Evolutionary conservation across 345 rosid genomes (phyloP).

Genomic region (Dipteronia sinensis): DNA sequence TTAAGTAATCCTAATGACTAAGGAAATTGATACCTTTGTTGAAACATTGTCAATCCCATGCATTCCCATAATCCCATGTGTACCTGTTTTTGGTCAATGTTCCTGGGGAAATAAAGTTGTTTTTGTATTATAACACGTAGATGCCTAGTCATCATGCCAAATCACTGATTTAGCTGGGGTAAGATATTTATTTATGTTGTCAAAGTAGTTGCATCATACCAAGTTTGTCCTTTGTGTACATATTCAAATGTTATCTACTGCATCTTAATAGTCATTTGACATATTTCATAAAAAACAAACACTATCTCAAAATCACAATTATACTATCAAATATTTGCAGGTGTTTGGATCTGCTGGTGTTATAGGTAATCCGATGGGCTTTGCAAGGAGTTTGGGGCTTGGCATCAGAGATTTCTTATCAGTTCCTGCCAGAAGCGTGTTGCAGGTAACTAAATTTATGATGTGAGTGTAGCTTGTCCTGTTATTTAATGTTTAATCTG

Average conservation of each 20-base stretch:
- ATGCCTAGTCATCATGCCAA: not conserved
- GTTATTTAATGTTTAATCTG: conserved; percentile 9
- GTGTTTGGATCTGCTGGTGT: conserved; percentile 98
- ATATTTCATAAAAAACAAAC: not conserved
- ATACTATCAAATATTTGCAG: conserved; percentile 37
- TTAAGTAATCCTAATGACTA: not conserved
- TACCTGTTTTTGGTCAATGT: not conserved
- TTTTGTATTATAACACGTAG: not conserved
- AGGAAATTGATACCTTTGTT: not conserved
- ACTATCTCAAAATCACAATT: not conserved
- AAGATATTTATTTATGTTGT: not conserved
- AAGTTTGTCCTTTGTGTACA: not conserved
- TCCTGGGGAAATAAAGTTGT: not conserved
- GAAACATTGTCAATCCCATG: not conserved
- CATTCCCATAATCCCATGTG: not conserved
- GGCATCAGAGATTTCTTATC: conserved; percentile 91
- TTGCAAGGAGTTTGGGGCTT: conserved; percentile 85
- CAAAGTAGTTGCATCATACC: not conserved
- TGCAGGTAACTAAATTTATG: conserved; percentile 53
- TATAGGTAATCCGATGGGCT: conserved; percentile 96
- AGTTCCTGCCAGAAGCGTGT: conserved; percentile 75
- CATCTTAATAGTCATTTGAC: not conserved
- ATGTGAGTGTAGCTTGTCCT: conserved; percentile 7
- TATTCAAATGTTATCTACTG: not conserved
- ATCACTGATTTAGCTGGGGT: not conserved